Base-by-base conservation (phyloP, 2,329 filamentous ascomycete species). In the Cladophialophora chaetospira region DNA sequence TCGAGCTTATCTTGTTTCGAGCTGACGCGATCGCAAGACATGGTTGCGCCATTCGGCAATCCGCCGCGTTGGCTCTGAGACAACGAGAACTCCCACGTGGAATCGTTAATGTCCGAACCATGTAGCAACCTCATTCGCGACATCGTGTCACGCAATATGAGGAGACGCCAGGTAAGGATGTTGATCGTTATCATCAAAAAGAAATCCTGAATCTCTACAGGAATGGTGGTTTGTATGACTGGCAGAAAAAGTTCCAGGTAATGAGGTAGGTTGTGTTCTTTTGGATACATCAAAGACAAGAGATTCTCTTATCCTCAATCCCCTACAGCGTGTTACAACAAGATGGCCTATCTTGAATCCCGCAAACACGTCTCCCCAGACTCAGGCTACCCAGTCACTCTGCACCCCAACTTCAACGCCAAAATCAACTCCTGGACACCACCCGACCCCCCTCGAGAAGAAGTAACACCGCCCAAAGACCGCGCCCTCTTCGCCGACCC, bases 291-390 rank as follows among this genome's bases (percentile, higher is more conserved):
- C n/a, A n/a, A n/a, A n/a, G n/a, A n/a, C n/a, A n/a, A n/a, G n/a
- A n/a, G n/a, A n/a, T n/a, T n/a, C n/a, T n/a, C n/a, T n/a, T n/a
- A n/a, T n/a, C n/a, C n/a, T n/a, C n/a, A n/a, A n/a, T n/a, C n/a
- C n/a, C n/a, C n/a, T n/a, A n/a, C n/a, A n/a, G n/a, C n/a, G n/a
- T n/a, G 15, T 13, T 33, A n/a, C 31, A 33, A 11, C 31, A 33
- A 31, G 19, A 72, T 74, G 69, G 72, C 72, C 36, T 66, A 73
- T 44, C 72, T 81, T 3, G 75, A 78, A 67, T 63, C 77, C 3
- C 70, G 71, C 38, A 77, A 79, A 31, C 74, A 79, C 61, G 73
- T 80, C 33, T 80, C 77, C 4, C 72, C 75, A 4, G 77, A 80
- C 61, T 80, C 78, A 1, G 77, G 77, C 1, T 75, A 74, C 29